Conservation (phyloP, 192 early-diverging fungal species). For the Jimgerdemannia flammicorona region DNA sequence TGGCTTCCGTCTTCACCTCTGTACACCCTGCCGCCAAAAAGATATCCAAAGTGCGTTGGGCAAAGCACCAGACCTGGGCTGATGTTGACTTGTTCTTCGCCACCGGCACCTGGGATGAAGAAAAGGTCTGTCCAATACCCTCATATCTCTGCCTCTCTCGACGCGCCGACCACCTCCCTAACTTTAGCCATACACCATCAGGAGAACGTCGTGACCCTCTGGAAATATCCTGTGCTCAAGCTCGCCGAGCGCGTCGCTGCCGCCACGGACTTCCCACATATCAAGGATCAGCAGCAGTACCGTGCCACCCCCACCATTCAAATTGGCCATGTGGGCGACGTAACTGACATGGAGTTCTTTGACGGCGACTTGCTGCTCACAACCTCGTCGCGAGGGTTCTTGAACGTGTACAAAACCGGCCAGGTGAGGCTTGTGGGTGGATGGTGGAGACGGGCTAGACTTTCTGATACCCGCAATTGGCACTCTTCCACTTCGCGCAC, state of each 20-base stretch:
- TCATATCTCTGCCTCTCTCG: background rate
- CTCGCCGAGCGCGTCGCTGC: background rate
- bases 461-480: no score
- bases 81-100: slow-evolving; percentile 13
- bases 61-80: background rate
- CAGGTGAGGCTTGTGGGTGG: background rate
- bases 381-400: slow-evolving; percentile 11
- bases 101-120: slow-evolving; percentile 19
- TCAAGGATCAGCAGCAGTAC: background rate
- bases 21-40: slow-evolving; percentile 4
- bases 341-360: slow-evolving; percentile 14
- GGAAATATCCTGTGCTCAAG: slow-evolving; percentile 4
- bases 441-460: no score
- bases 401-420: slow-evolving; percentile 6
- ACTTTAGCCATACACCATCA: no score
- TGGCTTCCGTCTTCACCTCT: no score
- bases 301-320: background rate
- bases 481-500: no score
- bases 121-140: slow-evolving; percentile 7
- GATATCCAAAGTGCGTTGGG: slow-evolving; percentile 19
- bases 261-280: background rate
- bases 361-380: slow-evolving; percentile 5
- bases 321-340: slow-evolving; percentile 11
- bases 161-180: background rate
- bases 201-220: slow-evolving; percentile 13